Base-by-base conservation (phyloP, 164 flowering plant genomes). In the Annona cherimola region DNA sequence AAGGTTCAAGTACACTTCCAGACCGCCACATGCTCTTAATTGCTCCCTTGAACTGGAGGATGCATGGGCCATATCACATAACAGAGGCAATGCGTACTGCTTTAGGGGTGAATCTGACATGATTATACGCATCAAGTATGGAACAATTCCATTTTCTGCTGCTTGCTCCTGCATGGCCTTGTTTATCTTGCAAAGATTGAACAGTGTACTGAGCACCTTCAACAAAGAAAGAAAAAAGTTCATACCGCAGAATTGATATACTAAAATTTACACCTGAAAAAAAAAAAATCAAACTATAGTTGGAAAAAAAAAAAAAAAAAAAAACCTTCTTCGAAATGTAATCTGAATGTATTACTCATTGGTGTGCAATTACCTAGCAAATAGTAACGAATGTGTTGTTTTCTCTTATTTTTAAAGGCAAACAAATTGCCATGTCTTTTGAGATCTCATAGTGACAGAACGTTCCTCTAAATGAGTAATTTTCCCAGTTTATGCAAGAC, bases 21-120 rank as follows among this genome's bases (percentile, higher is more conserved):
- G 77, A 1, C 97, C 98, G 26, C 96, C 94, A 78, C 91, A 98
- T 61, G 95, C 96, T 74, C 99, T 86, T 75, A 96, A 81, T 69
- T 90, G 99, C 81, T 96, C 99, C 78, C 99, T 87, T 19, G 99
- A 96, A 71, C 89, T 93, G 12, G 96, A 92, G 55, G 98, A 96
- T 69, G 99, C 99, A 83, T 96, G 98, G 59, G 99, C 99, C 97
- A 93, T 96, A 78, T 96, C 99, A 76, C 98, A 96, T 2, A 96
- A 82, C 42, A 96, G 83, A 63, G 99, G 98, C 78, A 96, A 78
- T 71, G 99, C 99, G 81, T 81, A 83, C 73, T 83, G 92, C 76
- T 86, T 96, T 83, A 96, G 75, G 39, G 92, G 94, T 71, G 99
- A 96, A 77, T 84, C 88, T 19, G 89, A 83, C 83, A 86, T 83